A percentile compares a stretch with the other conserved stretches of the same genome.
Evolutionary conservation across 169 alveolate species (phyloP).

Genomic region (Eimeria falciformis): DNA sequence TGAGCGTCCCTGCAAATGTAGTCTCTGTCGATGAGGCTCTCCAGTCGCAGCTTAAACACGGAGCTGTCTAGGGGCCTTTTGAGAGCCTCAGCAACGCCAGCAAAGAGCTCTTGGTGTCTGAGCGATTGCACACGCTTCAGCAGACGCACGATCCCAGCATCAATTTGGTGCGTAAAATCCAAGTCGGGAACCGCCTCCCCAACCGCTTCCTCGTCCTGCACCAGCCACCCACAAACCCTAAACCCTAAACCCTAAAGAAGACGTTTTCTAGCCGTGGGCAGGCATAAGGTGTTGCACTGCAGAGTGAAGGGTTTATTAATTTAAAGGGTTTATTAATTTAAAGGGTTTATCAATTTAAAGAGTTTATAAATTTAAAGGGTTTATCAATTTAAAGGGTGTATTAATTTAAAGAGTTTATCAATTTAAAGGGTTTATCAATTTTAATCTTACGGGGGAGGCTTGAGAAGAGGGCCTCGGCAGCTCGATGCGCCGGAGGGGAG

Average conservation of each 20-base stretch:
- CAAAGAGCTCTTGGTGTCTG: conserved; percentile 1
- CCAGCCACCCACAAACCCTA: not conserved
- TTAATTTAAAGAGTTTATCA: too few species aligned
- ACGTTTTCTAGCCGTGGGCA: not conserved
- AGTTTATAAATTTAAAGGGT: not conserved
- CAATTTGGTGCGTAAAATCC: conserved; percentile 63
- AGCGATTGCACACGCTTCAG: conserved; percentile 14
- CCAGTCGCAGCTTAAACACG: conserved; percentile 19
- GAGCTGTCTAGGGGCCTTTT: not conserved
- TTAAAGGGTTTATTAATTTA: not conserved
- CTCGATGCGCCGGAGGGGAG: not conserved
- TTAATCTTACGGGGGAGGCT: not conserved
- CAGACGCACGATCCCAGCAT: conserved; percentile 57
- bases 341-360: not conserved
- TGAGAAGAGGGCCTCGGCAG: not conserved
- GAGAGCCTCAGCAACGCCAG: not conserved
- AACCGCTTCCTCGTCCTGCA: conserved; percentile 42
- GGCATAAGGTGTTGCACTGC: not conserved
- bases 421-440: not conserved
- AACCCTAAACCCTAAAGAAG: not conserved
- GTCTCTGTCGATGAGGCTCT: conserved; percentile 36
- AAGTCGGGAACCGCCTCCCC: conserved; percentile 48
- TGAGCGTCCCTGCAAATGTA: conserved; percentile 39
- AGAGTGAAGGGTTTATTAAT: not conserved
- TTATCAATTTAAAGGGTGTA: too few species aligned